phyloP scores from a whole-genome alignment of 1,284 basidiomycete genomes.

The Peniophora sp. region DNA sequence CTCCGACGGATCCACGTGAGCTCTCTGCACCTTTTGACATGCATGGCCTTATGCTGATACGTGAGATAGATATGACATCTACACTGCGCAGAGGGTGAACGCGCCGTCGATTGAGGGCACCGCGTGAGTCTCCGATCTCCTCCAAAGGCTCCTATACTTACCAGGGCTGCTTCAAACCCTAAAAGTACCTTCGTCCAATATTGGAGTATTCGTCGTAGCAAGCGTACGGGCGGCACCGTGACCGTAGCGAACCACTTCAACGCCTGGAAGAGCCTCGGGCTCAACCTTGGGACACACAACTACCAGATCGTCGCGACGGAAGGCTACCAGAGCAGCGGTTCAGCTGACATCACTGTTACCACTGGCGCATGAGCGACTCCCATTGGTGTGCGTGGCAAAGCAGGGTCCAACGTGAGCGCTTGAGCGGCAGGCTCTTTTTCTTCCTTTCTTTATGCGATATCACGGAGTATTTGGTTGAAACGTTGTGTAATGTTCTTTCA shows the following conservation, averaged over 20 bases:
- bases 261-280: constrained; percentile 24
- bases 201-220: constrained; percentile 24
- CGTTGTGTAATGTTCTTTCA: no score
- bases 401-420: no score
- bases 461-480: no score
- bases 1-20: neutral
- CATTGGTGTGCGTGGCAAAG: no score
- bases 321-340: constrained; percentile 24
- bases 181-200: constrained; percentile 26
- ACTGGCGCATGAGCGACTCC: no score
- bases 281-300: constrained; percentile 26
- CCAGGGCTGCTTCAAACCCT: no score
- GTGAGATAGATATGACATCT: constrained; percentile 14
- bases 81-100: constrained; percentile 12
- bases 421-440: no score
- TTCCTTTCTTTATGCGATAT: no score
- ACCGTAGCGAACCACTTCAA: constrained; percentile 28
- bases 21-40: no score
- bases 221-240: constrained; percentile 23
- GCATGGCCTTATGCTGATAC: no score
- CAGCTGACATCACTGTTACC: constrained; percentile 18
- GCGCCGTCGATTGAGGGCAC: constrained; percentile 22
- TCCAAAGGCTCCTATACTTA: no score
- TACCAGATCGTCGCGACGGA: constrained; percentile 31
- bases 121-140: neutral